Conservation (phyloP, 176 grass and related monocot species). For the Lolium perenne region DNA sequence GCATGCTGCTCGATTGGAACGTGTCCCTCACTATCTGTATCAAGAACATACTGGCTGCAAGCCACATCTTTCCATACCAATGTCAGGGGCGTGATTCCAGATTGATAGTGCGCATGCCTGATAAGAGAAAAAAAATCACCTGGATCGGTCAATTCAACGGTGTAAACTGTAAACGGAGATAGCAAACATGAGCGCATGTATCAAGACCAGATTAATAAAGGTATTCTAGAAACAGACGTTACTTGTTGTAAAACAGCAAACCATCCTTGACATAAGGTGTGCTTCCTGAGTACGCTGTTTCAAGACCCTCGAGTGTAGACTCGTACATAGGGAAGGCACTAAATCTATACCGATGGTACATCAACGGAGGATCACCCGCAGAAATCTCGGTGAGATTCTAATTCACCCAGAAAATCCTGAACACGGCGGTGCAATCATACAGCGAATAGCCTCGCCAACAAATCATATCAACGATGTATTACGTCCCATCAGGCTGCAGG, state of each 20-base stretch:
- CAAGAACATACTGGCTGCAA: constrained; percentile 83
- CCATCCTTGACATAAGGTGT: constrained; percentile 80
- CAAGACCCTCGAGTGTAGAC: constrained; percentile 60
- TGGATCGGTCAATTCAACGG: neutral
- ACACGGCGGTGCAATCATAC: constrained; percentile 80
- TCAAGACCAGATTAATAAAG: constrained; percentile 12
- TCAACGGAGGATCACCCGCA: constrained; percentile 75
- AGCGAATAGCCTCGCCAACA: constrained; percentile 80
- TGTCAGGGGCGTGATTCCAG: constrained; percentile 75
- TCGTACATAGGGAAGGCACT: constrained; percentile 70
- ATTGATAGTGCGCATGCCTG: constrained; percentile 89
- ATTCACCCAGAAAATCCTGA: constrained; percentile 83
- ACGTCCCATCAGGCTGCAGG: constrained; percentile 71
- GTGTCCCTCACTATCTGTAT: constrained; percentile 74
- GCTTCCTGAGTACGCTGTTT: constrained; percentile 66
- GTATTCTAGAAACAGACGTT: constrained; percentile 24
- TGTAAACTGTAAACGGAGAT: neutral
- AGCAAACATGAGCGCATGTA: neutral
- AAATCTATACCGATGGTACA: constrained; percentile 70
- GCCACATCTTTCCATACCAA: constrained; percentile 76
- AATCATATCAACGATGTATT: constrained; percentile 92
- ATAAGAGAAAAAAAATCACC: constrained; percentile 19
- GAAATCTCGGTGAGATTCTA: constrained; percentile 75
- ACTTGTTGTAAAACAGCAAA: constrained; percentile 91
- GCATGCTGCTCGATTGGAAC: constrained; percentile 74